Conservation (phyloP, 805 yeast species). For the Ogataea glucozyma region DNA sequence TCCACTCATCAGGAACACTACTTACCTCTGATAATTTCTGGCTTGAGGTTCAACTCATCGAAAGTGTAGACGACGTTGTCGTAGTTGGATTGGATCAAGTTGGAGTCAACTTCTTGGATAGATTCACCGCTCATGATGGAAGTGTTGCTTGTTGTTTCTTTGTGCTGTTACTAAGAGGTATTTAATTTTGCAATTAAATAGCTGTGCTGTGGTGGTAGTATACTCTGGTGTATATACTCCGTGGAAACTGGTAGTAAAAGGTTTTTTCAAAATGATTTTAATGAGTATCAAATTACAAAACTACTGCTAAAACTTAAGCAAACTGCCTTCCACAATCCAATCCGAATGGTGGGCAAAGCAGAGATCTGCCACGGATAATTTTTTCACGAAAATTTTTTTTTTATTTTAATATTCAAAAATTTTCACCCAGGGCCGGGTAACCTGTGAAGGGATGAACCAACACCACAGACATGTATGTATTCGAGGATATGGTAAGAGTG, state of each 20-base stretch:
- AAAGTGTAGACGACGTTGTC: constrained; percentile 81
- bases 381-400: constrained; percentile 11
- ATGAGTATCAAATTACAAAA: neutral
- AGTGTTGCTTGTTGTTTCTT: constrained; percentile 4
- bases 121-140: constrained; percentile 59
- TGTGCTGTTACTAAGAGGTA: constrained; percentile 1
- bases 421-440: constrained; percentile 10
- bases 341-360: constrained; percentile 8
- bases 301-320: constrained; percentile 5
- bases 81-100: constrained; percentile 90
- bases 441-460: neutral
- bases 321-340: constrained; percentile 7
- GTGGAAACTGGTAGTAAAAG: constrained; percentile 3
- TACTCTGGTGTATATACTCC: constrained; percentile 4
- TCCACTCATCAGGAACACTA: constrained; percentile 16
- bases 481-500: neutral
- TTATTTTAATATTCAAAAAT: constrained; percentile 6
- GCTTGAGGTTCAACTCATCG: constrained; percentile 77
- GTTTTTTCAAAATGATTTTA: neutral
- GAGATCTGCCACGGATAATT: constrained; percentile 11
- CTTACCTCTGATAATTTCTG: constrained; percentile 64
- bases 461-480: neutral
- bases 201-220: constrained; percentile 7
- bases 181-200: constrained; percentile 5
- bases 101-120: constrained; percentile 69